Evolutionary conservation across 2,329 filamentous ascomycete species (phyloP), one percentile per base, ranked within the genome.

Genomic region (Diaporthe australafricana): DNA sequence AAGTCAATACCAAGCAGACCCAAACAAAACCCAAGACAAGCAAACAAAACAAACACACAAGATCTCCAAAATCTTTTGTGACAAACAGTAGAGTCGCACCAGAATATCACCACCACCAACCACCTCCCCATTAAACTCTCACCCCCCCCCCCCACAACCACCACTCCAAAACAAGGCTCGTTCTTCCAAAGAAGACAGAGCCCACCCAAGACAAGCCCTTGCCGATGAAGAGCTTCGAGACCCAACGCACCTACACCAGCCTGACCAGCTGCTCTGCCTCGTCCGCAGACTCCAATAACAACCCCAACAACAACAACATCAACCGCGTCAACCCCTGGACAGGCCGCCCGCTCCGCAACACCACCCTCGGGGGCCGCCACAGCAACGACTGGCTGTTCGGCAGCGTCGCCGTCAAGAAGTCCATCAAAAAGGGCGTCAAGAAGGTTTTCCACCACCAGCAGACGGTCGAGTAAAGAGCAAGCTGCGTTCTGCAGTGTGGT

Each of bases 361-460:
- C 71, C 22, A 62, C 60, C 35, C 50, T 66, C 16, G 70, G 70
- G 47, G 71, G 71, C 50, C 62, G 71, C 45, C 71, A 73, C 52
- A 71, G 68, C 47, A 68, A 68, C 62, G 69, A 71, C 62, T 73
- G 71, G 71, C 71, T 73, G 5, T 73, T 73, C 22, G 71, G 71
- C n/a, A 67, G 60, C 11, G 53, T 73, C n/a, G 53, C 35, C 17
- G 69, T 73, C 60, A 73, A 57, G 62, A 68, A 68, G 62, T 52
- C 69, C 27, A 73, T 73, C 50, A 62, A 62, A 48, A 69, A 53
- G 48, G 57, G 53, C 8, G 48, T 72, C 40, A 72, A 55, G 56
- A 68, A 57, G 25, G 70, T 50, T 9, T 14, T 72, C 20, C 25
- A 35, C 27, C 40, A 66, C 17, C 32, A 35, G 5, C 32, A 35